Evolutionary conservation across 176 grass and related monocot species (phyloP).

Genomic region (Lolium rigidum): DNA sequence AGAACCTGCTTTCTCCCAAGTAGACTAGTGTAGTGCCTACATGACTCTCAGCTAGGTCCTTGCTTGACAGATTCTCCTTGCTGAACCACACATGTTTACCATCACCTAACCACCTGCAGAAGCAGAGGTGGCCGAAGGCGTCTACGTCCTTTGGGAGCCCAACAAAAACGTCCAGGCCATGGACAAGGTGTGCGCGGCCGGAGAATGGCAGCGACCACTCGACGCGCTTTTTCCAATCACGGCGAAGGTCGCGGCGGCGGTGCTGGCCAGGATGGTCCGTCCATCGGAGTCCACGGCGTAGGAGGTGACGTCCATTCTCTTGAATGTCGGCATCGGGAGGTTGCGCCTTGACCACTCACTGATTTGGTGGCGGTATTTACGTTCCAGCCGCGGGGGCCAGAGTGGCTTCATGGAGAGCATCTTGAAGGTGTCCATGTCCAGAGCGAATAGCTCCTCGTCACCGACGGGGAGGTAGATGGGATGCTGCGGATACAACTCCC

Average conservation of each 20-base stretch:
- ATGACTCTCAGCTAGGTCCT: neutral
- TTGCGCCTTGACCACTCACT: neutral
- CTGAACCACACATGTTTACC: neutral
- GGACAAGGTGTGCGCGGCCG: neutral
- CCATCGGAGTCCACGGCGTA: neutral
- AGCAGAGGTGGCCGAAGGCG: neutral
- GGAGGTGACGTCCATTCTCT: neutral
- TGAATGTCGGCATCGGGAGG: neutral
- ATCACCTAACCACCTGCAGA: neutral
- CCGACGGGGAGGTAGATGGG: neutral
- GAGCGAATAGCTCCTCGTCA: conserved; percentile 5
- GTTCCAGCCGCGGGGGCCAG: neutral
- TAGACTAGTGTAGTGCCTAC: neutral
- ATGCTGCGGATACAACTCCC: neutral
- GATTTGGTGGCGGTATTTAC: no score
- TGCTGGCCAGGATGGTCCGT: neutral
- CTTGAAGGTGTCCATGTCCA: conserved; percentile 11
- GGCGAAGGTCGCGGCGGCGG: neutral
- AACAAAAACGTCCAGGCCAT: neutral
- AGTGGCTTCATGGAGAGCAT: conserved; percentile 21
- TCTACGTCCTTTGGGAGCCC: neutral
- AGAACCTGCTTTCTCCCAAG: neutral
- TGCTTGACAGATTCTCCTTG: neutral
- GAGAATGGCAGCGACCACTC: neutral
- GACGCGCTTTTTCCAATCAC: neutral